Base-by-base conservation (phyloP, 2,329 filamentous ascomycete species). In the Colletotrichum horii region DNA sequence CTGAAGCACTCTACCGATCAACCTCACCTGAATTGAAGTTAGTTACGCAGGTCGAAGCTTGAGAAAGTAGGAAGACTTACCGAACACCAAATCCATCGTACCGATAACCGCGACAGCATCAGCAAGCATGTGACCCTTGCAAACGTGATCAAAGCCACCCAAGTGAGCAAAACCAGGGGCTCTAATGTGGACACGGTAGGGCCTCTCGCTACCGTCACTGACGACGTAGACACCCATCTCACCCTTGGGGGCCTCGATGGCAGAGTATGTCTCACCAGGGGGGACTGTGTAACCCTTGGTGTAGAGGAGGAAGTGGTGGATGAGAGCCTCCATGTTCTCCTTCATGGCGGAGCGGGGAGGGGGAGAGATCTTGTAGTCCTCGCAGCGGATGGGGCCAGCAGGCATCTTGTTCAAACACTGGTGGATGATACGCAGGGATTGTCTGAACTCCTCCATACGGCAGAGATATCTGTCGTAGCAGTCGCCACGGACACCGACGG, bases 401-500 rank as follows among this genome's bases (percentile, higher is more conserved):
- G 97, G 96, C 95, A 99, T 99, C 90, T 99, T 95, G 91, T 99
- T 98, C 81, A 99, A 89, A 87, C 97, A 99, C 87, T 99, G 97
- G 90, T 98, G 94, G 84, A 99, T 98, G 86, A 99, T 99, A 82
- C 97, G 94, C 77, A 99, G 94, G 28, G 95, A 98, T 87, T 99
- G 97, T 79, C 97, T 93, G 92, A 99, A 99, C 88, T 99, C 97
- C 87, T 98, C 96, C 96, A 99, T 99, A 82, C 97, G 95, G 92
- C 96, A 98, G 78, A 99, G 92, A 84, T 99, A 99, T 82, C 97
- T 94, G 88, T 99, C 97, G 88, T 99, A 99, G 91, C 97, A 99
- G 90, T 99, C 97, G 80, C 97, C 97, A 84, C 98, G 98, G 80
- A 96, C 91, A 81, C 97, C 97, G 52, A 99, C 97, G 43, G 97